These are phyloP conservation scores for Colletotrichum horii DNA, from an alignment of 2,329 filamentous ascomycete genomes.

Conservation along the genomic window DNA sequence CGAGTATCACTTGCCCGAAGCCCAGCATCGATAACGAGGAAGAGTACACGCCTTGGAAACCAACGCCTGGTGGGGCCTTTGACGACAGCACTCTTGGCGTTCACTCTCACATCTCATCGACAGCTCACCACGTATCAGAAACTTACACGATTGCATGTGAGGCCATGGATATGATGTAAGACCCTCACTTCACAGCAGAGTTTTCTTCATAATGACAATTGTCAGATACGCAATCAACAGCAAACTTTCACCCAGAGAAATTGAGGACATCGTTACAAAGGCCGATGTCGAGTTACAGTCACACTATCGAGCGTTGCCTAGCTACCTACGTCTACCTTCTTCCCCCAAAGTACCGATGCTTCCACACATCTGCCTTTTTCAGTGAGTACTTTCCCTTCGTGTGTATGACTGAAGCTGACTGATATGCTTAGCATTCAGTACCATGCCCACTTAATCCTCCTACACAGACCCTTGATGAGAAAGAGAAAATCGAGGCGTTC, in stretches of 20 bases:
- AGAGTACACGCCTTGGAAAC: constrained; percentile 24
- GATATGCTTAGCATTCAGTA: constrained; percentile 22
- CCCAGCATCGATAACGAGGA: constrained; percentile 13
- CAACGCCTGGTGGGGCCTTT: background rate
- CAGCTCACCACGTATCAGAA: constrained; percentile 23
- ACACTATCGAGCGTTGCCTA: constrained; percentile 21
- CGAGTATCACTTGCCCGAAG: constrained; percentile 24
- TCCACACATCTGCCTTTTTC: constrained; percentile 28
- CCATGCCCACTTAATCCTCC: constrained; percentile 23
- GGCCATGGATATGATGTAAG: constrained; percentile 23
- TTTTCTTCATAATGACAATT: background rate
- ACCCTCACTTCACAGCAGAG: too few species aligned
- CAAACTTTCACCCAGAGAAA: background rate
- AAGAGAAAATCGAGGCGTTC: background rate
- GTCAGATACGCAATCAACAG: constrained; percentile 3
- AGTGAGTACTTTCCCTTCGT: too few species aligned
- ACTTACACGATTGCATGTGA: constrained; percentile 22
- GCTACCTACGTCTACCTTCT: constrained; percentile 16
- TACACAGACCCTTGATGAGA: constrained; percentile 25
- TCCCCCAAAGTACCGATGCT: constrained; percentile 17
- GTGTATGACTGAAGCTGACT: background rate
- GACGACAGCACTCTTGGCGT: background rate
- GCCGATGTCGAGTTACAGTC: constrained; percentile 22
- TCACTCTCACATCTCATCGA: constrained; percentile 18
- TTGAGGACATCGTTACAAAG: constrained; percentile 22